Base-by-base conservation (phyloP, 2,329 filamentous ascomycete genomes). In the Pseudogymnoascus sp. region DNA sequence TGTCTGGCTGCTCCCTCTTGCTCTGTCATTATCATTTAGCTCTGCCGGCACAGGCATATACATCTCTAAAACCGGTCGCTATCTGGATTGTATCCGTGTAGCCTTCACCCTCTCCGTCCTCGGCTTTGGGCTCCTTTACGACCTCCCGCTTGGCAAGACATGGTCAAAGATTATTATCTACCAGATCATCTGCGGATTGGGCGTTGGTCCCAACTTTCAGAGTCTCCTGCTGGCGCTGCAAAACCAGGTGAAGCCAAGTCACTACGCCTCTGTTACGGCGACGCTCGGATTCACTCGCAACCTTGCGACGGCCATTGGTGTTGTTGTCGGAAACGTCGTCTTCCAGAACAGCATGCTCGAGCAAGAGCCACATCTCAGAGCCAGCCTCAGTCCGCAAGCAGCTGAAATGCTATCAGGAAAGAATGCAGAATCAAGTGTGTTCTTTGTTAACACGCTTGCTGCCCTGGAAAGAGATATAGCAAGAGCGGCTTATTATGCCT, bases 1-100 rank as follows among this genome's bases (percentile, higher is more conserved):
- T 53, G 87, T 92, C 60, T 92, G 91, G 71, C 75, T 91, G 14
- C 79, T 94, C 12, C 87, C 90, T 0, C 84, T 84, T 66, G 88
- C 88, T 7, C 71, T 93, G 35, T 80, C 85, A 1, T 77, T 91
- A 3, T 90, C 88, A 0, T 67, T 90, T 65, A 72, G 81, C 33
- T 90, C 88, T 0, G 82, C 82, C 5, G 69, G 70, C 2, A 82
- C 81, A 0, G 85, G 85, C 31, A 68, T 85, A 14, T 76, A 79
- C 63, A 85, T 85, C 68, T 80, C 82, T 69, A 82, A 84, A 72
- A 89, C 86, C 0, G 88, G 88, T 33, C 81, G 82, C 66, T 90
- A 89, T 74, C 81, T 82, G 33, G 75, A 80, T 1, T 75, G 82
- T 53, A 89, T 92, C 69, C 78, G 83, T 63, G 75, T 75, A 18